These are phyloP conservation scores for Blastobotrys peoriensis DNA, from an alignment of 805 yeast species.

Conservation along the genomic window DNA sequence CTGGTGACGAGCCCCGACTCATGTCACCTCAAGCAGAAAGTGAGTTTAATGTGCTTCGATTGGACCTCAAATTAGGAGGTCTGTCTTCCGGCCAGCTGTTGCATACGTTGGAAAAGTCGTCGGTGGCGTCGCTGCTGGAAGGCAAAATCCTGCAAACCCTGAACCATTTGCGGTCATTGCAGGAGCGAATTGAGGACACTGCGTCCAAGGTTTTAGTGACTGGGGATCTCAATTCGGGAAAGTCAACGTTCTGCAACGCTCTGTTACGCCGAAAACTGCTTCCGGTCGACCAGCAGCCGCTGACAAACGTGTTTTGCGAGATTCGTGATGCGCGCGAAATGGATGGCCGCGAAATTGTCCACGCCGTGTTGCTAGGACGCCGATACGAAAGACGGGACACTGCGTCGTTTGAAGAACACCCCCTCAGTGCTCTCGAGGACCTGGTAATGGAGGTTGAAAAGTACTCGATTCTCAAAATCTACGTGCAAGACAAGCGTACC, in stretches of 20 bases:
- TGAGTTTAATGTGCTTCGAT: constrained; percentile 53
- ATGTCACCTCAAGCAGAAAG: constrained; percentile 15
- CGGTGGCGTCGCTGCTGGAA: constrained; percentile 63
- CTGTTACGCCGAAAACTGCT: constrained; percentile 66
- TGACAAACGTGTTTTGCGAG: constrained; percentile 94
- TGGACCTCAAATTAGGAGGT: constrained; percentile 55
- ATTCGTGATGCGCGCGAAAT: constrained; percentile 80
- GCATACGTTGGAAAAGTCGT: constrained; percentile 56
- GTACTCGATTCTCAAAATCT: constrained; percentile 70
- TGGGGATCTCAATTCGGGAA: constrained; percentile 96
- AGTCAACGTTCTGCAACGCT: constrained; percentile 92
- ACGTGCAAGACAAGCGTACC: constrained; percentile 68
- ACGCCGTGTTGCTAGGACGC: constrained; percentile 58
- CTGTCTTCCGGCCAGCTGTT: constrained; percentile 36
- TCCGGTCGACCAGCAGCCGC: constrained; percentile 97
- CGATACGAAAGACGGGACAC: constrained; percentile 52
- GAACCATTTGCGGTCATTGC: constrained; percentile 63
- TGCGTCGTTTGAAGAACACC: constrained; percentile 54
- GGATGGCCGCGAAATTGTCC: constrained; percentile 78
- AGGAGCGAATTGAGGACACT: constrained; percentile 83
- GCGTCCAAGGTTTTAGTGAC: constrained; percentile 92
- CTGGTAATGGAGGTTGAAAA: constrained; percentile 70
- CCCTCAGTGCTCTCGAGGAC: constrained; percentile 52
- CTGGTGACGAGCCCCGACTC: constrained; percentile 17
- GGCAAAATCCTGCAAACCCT: constrained; percentile 59